A percentile compares a stretch with the other conserved stretches of the same genome.
phyloP scores from a whole-genome alignment of 306 rosid genomes.

The Gillenia trifoliata region DNA sequence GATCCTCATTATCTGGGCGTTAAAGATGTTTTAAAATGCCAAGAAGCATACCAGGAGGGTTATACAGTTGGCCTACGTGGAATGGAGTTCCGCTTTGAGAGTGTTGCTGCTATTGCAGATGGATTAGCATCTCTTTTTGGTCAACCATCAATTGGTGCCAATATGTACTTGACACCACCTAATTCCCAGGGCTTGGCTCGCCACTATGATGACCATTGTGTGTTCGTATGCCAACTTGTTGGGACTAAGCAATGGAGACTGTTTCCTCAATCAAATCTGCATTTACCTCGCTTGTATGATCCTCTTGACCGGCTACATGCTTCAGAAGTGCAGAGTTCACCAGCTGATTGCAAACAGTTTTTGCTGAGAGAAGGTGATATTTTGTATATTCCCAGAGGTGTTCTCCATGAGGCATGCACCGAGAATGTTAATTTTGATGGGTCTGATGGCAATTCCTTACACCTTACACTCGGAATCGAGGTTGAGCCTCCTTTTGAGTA shows the following conservation, averaged over 20 bases:
- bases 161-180: conserved; percentile 90
- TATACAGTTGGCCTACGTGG: conserved; percentile 81
- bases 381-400: conserved; percentile 82
- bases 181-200: conserved; percentile 79
- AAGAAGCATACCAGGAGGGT: conserved; percentile 69
- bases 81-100: conserved; percentile 64
- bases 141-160: conserved; percentile 85
- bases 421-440: conserved; percentile 28
- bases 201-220: conserved; percentile 85
- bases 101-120: conserved; percentile 64
- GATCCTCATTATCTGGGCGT: conserved; percentile 40
- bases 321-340: conserved; percentile 37
- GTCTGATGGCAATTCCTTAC: conserved; percentile 58
- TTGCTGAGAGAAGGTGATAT: conserved; percentile 66
- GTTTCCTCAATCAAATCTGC: conserved; percentile 39
- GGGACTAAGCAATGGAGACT: conserved; percentile 75
- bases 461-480: conserved; percentile 79
- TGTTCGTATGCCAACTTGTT: conserved; percentile 76
- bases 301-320: conserved; percentile 29
- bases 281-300: conserved; percentile 73
- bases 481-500: conserved; percentile 89
- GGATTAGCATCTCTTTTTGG: conserved; percentile 67
- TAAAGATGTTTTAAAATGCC: conserved; percentile 44
- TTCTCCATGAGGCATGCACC: conserved; percentile 76
- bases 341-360: conserved; percentile 36